These are phyloP conservation scores for Phialocephala sp. DNA, from an alignment of 2,329 filamentous ascomycete genomes.

Conservation along the genomic window DNA sequence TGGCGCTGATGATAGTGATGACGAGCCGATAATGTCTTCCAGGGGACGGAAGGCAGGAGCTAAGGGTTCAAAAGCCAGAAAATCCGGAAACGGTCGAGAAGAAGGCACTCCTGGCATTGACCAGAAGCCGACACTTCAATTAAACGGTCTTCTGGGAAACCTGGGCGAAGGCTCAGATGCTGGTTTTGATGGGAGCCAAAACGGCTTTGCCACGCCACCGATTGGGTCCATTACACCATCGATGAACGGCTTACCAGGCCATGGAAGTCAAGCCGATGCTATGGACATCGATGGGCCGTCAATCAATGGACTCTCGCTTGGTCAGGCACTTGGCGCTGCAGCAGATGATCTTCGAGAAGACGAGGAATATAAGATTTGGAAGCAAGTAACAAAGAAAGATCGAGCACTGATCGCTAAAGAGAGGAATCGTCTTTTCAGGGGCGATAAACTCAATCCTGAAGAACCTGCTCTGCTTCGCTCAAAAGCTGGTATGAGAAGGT, in stretches of 20 bases:
- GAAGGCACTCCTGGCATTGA: constrained; percentile 82
- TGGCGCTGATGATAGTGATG: constrained; percentile 91
- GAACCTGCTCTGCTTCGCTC: constrained; percentile 85
- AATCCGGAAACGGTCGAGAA: constrained; percentile 73
- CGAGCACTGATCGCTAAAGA: constrained; percentile 86
- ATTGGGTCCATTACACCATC: constrained; percentile 77
- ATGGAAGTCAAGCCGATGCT: constrained; percentile 77
- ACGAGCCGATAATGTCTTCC: constrained; percentile 98
- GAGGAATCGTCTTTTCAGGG: constrained; percentile 83
- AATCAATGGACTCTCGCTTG: constrained; percentile 67
- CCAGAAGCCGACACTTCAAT: constrained; percentile 72
- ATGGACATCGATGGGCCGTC: constrained; percentile 87
- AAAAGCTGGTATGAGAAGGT: constrained; percentile 89
- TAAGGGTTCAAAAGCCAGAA: constrained; percentile 73
- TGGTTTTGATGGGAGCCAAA: constrained; percentile 74
- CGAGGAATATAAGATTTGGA: constrained; percentile 98
- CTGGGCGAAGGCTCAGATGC: constrained; percentile 76
- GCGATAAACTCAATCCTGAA: constrained; percentile 82
- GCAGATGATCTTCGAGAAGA: constrained; percentile 83
- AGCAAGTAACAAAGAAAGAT: constrained; percentile 97
- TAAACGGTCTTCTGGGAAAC: constrained; percentile 67
- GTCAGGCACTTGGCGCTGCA: constrained; percentile 67
- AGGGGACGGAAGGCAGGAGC: constrained; percentile 82
- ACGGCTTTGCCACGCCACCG: constrained; percentile 85
- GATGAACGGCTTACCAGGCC: constrained; percentile 68